Evolutionary conservation across 2,329 filamentous ascomycete genomes (phyloP).

Genomic region (Ophiostoma sp.): DNA sequence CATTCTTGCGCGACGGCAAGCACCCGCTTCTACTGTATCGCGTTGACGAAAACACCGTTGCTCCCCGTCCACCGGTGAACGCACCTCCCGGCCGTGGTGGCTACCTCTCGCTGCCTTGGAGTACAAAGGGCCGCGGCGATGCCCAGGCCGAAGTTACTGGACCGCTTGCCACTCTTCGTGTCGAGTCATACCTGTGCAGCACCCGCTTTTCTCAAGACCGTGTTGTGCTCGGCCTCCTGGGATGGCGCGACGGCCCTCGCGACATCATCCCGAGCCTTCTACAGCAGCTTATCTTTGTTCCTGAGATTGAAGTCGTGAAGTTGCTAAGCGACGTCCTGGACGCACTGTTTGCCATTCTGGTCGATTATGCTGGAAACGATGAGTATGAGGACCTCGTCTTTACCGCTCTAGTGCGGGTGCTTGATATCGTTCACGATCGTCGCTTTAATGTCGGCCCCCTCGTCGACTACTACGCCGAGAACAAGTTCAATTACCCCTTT

Average conservation of each 20-base stretch:
- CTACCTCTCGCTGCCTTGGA: slow-evolving; percentile 81
- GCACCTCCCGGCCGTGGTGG: slow-evolving; percentile 62
- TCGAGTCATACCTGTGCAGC: slow-evolving; percentile 87
- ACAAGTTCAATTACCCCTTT: slow-evolving; percentile 86
- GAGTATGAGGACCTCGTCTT: slow-evolving; percentile 93
- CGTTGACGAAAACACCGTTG: slow-evolving; percentile 84
- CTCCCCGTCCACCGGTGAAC: slow-evolving; percentile 46
- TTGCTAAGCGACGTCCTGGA: slow-evolving; percentile 84
- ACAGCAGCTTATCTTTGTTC: slow-evolving; percentile 82
- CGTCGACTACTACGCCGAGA: slow-evolving; percentile 86
- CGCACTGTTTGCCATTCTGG: slow-evolving; percentile 82
- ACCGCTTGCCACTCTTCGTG: slow-evolving; percentile 68
- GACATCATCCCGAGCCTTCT: slow-evolving; percentile 69
- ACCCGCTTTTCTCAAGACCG: slow-evolving; percentile 92
- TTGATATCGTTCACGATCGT: slow-evolving; percentile 90
- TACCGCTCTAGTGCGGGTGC: slow-evolving; percentile 77
- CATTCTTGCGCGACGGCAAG: slow-evolving; percentile 79
- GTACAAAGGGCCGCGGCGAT: slow-evolving; percentile 59
- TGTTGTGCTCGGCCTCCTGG: slow-evolving; percentile 72
- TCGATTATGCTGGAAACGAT: slow-evolving; percentile 84
- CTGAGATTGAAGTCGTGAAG: slow-evolving; percentile 97
- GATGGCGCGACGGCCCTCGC: slow-evolving; percentile 73
- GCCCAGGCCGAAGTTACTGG: slow-evolving; percentile 70
- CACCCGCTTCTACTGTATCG: slow-evolving; percentile 81
- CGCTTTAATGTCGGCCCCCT: slow-evolving; percentile 86